A percentile compares a stretch with the other conserved stretches of the same genome.
Conservation (phyloP, 1,284 basidiomycete genomes). For the Boletus holoroseus region DNA sequence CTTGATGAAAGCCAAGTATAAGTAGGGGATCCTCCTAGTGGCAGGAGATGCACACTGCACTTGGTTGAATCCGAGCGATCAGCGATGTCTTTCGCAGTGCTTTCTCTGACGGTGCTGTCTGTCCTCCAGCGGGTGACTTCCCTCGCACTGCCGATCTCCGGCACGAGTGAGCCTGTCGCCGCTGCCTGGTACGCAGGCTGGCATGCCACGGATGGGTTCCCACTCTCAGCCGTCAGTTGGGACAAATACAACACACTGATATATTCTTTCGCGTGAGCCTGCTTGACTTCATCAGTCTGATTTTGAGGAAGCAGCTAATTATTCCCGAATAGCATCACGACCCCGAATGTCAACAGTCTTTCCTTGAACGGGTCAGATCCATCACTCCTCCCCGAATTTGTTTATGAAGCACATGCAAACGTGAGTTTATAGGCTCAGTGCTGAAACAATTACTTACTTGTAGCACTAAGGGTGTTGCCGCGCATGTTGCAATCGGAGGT, state of each 20-base stretch:
- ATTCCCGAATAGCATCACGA: constrained; percentile 36
- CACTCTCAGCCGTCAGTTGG: constrained; percentile 43
- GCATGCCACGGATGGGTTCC: constrained; percentile 39
- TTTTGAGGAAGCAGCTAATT: not conserved
- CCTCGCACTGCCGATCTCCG: not conserved
- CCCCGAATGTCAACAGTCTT: constrained; percentile 38
- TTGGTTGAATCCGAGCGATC: not conserved
- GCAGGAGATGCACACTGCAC: not conserved
- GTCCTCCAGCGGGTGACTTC: constrained; percentile 6
- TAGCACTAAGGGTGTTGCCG: constrained; percentile 49
- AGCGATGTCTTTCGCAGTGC: constrained; percentile 10
- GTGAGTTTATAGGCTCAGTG: constrained; percentile 22
- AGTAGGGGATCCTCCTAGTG: not conserved
- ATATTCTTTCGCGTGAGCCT: constrained; percentile 39
- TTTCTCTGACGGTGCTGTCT: constrained; percentile 10
- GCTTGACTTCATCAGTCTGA: not conserved
- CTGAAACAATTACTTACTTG: not conserved
- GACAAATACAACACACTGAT: constrained; percentile 47
- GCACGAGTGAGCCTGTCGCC: not conserved
- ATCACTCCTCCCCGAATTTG: constrained; percentile 46
- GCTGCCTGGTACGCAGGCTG: constrained; percentile 38
- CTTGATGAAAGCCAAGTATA: constrained; percentile 4
- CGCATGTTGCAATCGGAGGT: constrained; percentile 74
- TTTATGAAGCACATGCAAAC: constrained; percentile 44
- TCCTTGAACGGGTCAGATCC: constrained; percentile 39